Percentiles rank a stretch among this genome's conserved stretches.
phyloP scores from a whole-genome alignment of 495 filamentous ascomycete genomes.

The Aspergillus olivimuriae region DNA sequence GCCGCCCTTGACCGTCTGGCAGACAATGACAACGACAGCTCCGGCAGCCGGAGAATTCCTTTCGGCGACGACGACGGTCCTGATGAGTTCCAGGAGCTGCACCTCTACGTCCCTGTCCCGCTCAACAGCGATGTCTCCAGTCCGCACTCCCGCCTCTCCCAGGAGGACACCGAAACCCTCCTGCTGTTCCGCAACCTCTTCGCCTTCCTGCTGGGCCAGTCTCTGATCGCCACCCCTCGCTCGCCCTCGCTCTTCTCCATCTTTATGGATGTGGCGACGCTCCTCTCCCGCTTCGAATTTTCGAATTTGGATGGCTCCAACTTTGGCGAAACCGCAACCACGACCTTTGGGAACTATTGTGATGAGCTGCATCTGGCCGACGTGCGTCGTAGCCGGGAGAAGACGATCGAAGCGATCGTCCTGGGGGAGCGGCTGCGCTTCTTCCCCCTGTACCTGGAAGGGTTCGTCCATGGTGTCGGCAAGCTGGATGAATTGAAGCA shows the following conservation, averaged over 20 bases:
- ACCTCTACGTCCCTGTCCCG: constrained; percentile 64
- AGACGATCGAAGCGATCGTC: constrained; percentile 83
- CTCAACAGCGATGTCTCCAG: constrained; percentile 44
- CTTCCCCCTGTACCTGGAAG: constrained; percentile 78
- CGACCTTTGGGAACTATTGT: constrained; percentile 69
- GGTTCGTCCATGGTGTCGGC: constrained; percentile 87
- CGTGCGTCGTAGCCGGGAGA: constrained; percentile 75
- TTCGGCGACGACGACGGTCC: constrained; percentile 31
- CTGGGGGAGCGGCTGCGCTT: constrained; percentile 82
- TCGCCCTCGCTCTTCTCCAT: constrained; percentile 66
- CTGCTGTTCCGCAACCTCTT: constrained; percentile 84
- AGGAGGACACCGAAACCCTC: constrained; percentile 60
- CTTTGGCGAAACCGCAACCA: constrained; percentile 71
- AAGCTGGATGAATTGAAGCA: constrained; percentile 71
- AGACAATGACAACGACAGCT: constrained; percentile 39
- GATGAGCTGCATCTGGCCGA: constrained; percentile 72
- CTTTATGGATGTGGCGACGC: constrained; percentile 61
- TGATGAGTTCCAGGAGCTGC: constrained; percentile 48
- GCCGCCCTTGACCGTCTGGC: constrained; percentile 26
- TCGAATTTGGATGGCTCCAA: constrained; percentile 74
- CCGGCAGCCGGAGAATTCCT: constrained; percentile 36
- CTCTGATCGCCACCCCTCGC: constrained; percentile 68
- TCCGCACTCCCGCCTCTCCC: constrained; percentile 29
- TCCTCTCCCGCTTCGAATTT: constrained; percentile 71
- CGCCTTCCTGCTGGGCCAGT: constrained; percentile 75